Evolutionary conservation across 192 early-diverging fungal genomes (phyloP), one percentile per base, ranked within the genome.

Genomic region (Dimargaris xerosporica): DNA sequence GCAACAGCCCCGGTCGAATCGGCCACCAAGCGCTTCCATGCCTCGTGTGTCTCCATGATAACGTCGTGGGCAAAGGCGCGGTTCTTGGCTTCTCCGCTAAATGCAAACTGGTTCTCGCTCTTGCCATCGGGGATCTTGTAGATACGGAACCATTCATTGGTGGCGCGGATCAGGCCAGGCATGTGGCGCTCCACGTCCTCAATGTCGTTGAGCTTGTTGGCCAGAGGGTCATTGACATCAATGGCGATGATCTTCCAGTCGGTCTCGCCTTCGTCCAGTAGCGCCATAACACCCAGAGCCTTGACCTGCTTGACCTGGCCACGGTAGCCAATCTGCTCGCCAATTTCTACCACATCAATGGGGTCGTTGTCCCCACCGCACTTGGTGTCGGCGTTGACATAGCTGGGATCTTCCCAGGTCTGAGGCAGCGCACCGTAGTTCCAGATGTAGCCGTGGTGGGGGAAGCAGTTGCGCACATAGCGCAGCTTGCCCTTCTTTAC

Each of bases 111-210:
- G 85, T 99, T 99, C 80, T 96, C 94, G 62, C 91, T 92, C 85
- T 97, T 97, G 68, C 93, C 94, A 82, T 99, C 94, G 61, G 96
- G 96, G 71, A 97, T 97, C 80, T 99, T 97, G 90, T 99, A 97
- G 80, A 96, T 95, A 73, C 93, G 88, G 93, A 99, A 99, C 94
- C 94, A 99, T 77, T 97, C 94, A 78, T 96, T 94, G 52, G 92
- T 94, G 44, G 94, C 96, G 56, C 90, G 86, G 60, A 99, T 75
- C 34, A 97, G 81, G 59, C 96, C 96, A 51, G 96, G 96, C 67
- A 96, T 79, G 78, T 94, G 90, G 66, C 85, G 90, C 80, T 97
- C 92, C 70, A 99, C 93, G 75, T 99, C 96, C 74, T 97, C 94
- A 75, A 99, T 90, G 71, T 99, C 87, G 78, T 96, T 95, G 66